Base-by-base conservation (phyloP, 108 stramenopile genomes). In the Chaetoceros tenuissimus region DNA sequence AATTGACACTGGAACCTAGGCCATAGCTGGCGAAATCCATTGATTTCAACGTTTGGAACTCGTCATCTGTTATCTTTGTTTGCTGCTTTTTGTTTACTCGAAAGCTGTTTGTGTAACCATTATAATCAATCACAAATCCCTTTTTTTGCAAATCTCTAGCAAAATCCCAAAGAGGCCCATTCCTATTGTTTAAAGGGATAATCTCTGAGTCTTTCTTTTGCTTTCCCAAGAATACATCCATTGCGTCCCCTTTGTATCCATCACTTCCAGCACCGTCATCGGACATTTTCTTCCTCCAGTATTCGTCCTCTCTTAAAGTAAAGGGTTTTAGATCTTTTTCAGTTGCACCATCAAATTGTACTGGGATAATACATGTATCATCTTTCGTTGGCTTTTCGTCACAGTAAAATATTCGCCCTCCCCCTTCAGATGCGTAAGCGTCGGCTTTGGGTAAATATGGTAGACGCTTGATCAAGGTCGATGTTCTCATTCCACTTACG, bases 391-490 rank as follows among this genome's bases (percentile, higher is more conserved):
- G 34, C 8, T 57, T 46, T 18, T 55, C 26, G 13, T 53, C 31
- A 16, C 80, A 78, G 63, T 86, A 87, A 65, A 84, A 86, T 45
- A 91, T 91, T 19, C 85, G 73, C 0, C 89, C 89, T 7, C 89
- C 89, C 2, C 77, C 77, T 50, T 91, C 89, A 40, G 54, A 59
- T 29, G 72, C 77, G 50, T 91, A 91, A 31, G 85, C 89, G 68
- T 87, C 85, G 3, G 89, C 82, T 31, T 50, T 54, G 1, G 89
- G 89, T 45, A 91, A 63, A 55, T 68, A 86, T 16, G 89, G 83
- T 22, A 91, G 51, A n/a, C 89, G 68, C 22, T 75, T 77, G 47
- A 84, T 61, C 18, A 91, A 59, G 0, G 89, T 91, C 34, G 82
- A 63, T 17, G 84, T 77, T 55, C 89, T 55, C 89, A 87, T 87